phyloP scores from a whole-genome alignment of 345 rosid genomes.

The Linum usitatissimum region DNA sequence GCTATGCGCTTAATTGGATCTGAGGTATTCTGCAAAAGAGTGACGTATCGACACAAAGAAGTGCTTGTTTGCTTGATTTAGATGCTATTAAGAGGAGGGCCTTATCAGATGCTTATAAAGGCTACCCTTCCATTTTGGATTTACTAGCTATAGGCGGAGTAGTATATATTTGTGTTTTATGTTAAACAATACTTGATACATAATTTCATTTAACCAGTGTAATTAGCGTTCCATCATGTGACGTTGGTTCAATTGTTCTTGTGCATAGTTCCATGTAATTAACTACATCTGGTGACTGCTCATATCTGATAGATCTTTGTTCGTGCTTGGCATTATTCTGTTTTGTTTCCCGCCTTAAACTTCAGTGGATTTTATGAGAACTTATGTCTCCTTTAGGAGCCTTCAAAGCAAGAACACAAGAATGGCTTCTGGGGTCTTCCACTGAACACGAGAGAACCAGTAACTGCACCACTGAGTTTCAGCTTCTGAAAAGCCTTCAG shows the following conservation, averaged over 20 bases:
- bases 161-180: no score
- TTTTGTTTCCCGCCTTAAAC: neutral
- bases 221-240: no score
- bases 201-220: no score
- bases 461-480: conserved; percentile 18
- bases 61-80: neutral
- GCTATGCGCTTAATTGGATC: neutral
- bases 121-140: neutral
- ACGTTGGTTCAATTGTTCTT: no score
- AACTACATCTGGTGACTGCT: no score
- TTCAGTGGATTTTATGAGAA: neutral
- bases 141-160: no score
- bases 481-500: conserved; percentile 41
- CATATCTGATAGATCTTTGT: no score
- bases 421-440: conserved; percentile 51
- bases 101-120: neutral
- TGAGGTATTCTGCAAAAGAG: neutral
- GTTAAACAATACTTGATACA: no score
- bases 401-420: conserved; percentile 37
- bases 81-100: neutral
- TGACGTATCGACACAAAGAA: neutral
- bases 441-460: conserved; percentile 16
- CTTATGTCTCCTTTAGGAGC: conserved; percentile 26
- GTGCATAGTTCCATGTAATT: no score
- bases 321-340: no score